Base-by-base conservation (phyloP, 116 monocot genomes). In the Zostera marina region DNA sequence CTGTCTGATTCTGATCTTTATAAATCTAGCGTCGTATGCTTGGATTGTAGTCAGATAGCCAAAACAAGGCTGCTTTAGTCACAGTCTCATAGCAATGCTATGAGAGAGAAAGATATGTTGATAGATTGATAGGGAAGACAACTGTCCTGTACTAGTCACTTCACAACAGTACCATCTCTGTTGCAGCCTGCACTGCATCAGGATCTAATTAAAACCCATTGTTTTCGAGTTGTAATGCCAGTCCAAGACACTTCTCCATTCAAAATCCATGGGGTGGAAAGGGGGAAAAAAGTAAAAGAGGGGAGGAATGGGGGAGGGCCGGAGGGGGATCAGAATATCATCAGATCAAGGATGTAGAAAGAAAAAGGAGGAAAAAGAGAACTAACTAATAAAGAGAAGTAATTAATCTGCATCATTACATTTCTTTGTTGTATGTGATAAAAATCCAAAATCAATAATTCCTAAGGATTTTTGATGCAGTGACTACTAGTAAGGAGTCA, bases 61-160 rank as follows among this genome's bases (percentile, higher is more conserved):
- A 71, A 11, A 75, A 73, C 56, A 85, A 72, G 63, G 64, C 62
- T 80, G 72, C 73, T 83, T 66, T 63, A 62, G 49, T 69, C 54
- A 49, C 60, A 41, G 58, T 45, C 77, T 65, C 73, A 64, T 75
- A 59, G 61, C 64, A 60, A 64, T 56, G 69, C 44, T 45, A 45
- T 45, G 44, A 45, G 44, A 45, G 44, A 45, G 44, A 45, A 14
- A 45, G 44, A 45, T 10, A 67, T 74, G 64, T 62, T 45, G 75
- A 76, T 76, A 68, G 74, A 85, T 79, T 72, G 81, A 74, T 72
- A 82, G 74, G 69, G 57, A 77, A 80, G 85, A 85, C 80, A 62
- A 76, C 75, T 73, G 77, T 74, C 74, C 64, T 57, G 44, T 45
- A 82, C 68, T 70, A 80, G 91, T 85, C 91, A 82, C 85, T 80